A percentile compares a stretch with the other conserved stretches of the same genome.
Evolutionary conservation across 306 rosid genomes (phyloP).

Genomic region (Cucurbita moschata): DNA sequence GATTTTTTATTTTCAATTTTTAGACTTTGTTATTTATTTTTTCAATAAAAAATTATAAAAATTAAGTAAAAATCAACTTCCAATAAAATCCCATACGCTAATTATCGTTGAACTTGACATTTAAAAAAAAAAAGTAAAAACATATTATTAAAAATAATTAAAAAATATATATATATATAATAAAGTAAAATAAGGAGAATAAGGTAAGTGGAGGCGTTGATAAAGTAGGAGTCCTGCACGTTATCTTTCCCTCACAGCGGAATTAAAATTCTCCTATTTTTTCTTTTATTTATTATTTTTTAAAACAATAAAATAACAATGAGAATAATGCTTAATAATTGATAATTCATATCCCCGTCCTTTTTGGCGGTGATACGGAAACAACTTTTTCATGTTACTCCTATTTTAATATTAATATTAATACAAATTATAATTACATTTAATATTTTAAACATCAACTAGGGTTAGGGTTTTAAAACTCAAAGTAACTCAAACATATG

Average conservation of each 20-base stretch:
- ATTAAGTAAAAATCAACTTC: no score
- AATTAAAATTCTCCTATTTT: not conserved
- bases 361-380: constrained; percentile 6
- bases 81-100: no score
- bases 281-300: not conserved
- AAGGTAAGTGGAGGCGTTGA: not conserved
- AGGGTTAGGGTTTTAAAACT: not conserved
- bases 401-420: not conserved
- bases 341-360: constrained; percentile 3
- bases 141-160: no score
- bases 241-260: not conserved
- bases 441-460: not conserved
- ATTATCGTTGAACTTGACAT: no score
- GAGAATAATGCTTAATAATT: not conserved
- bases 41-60: no score
- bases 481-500: no score
- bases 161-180: no score
- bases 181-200: not conserved
- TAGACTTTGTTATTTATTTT: no score
- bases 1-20: no score
- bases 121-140: no score
- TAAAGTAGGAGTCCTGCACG: not conserved
- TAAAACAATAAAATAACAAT: not conserved
- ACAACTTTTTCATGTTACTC: not conserved
- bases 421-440: no score